Percentiles rank a stretch among this genome's conserved stretches.
Conservation (phyloP, 768 basidiomycete species). For the Lactarius quietus region DNA sequence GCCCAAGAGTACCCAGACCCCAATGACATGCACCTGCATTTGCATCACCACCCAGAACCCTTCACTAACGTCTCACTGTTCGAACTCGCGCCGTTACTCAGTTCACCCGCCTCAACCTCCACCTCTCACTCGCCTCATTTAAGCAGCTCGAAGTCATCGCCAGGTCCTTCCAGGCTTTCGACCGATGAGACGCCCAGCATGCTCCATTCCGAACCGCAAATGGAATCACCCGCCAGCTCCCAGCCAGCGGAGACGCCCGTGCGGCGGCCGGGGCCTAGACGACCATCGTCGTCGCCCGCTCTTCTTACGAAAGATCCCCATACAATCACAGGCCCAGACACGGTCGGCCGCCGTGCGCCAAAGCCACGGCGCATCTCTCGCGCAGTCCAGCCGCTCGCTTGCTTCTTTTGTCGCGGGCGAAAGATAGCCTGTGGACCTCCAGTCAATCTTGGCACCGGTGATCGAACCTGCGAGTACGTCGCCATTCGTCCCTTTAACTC, state of each 20-base stretch:
- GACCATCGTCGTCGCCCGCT: background rate
- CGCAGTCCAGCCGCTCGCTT: constrained; percentile 20
- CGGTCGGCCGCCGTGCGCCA: constrained; percentile 13
- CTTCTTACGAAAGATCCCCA: background rate
- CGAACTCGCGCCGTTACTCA: background rate
- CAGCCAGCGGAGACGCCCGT: constrained; percentile 1
- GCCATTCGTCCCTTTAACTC: background rate
- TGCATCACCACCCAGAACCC: background rate
- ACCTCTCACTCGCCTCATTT: constrained; percentile 1
- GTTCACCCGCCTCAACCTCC: constrained; percentile 1
- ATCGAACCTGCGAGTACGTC: constrained; percentile 23
- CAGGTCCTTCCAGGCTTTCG: background rate
- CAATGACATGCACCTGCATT: constrained; percentile 1
- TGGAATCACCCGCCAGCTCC: background rate
- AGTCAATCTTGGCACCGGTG: background rate
- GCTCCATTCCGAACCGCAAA: background rate
- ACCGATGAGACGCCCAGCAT: background rate
- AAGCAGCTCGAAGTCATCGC: constrained; percentile 12
- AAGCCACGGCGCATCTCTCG: constrained; percentile 21
- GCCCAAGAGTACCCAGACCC: background rate
- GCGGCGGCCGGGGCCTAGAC: background rate
- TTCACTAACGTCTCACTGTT: background rate
- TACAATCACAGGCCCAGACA: background rate
- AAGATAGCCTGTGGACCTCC: constrained; percentile 22
- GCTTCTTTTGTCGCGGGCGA: constrained; percentile 24